Evolutionary conservation across 2,329 filamentous ascomycete genomes (phyloP).

Genomic region (Karstenula rhodostoma): DNA sequence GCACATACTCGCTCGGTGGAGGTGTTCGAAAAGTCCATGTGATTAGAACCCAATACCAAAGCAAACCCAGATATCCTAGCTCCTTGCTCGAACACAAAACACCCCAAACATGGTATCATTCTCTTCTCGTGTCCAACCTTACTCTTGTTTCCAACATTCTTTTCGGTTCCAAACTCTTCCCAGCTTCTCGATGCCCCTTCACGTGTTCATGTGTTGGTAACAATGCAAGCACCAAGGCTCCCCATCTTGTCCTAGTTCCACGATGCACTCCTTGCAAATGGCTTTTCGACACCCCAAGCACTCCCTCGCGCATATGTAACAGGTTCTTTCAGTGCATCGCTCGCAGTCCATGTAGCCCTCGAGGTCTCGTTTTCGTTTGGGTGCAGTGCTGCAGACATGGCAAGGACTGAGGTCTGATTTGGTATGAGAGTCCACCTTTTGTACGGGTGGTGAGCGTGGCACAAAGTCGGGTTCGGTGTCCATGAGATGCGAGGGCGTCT

Average conservation of each 20-base stretch:
- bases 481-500: conserved; percentile 45
- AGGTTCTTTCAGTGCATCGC: conserved; percentile 68
- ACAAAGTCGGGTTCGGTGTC: conserved; percentile 33
- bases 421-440: conserved; percentile 14
- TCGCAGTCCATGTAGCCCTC: conserved; percentile 72
- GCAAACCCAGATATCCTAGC: background rate
- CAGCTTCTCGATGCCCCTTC: background rate
- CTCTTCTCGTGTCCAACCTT: background rate
- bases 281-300: conserved; percentile 64
- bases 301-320: conserved; percentile 73
- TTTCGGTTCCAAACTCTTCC: background rate
- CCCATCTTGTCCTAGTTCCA: conserved; percentile 70
- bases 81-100: background rate
- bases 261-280: conserved; percentile 73
- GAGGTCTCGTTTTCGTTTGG: conserved; percentile 70
- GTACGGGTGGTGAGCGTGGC: conserved; percentile 11
- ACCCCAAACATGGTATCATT: background rate
- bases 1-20: background rate
- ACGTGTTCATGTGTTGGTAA: conserved; percentile 37
- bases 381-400: conserved; percentile 72
- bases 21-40: background rate
- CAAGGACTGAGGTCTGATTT: conserved; percentile 58
- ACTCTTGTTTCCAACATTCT: background rate
- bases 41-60: background rate
- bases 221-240: conserved; percentile 74